Conservation (phyloP, 352 stramenopile species). For the Phytophthora pistaciae region DNA sequence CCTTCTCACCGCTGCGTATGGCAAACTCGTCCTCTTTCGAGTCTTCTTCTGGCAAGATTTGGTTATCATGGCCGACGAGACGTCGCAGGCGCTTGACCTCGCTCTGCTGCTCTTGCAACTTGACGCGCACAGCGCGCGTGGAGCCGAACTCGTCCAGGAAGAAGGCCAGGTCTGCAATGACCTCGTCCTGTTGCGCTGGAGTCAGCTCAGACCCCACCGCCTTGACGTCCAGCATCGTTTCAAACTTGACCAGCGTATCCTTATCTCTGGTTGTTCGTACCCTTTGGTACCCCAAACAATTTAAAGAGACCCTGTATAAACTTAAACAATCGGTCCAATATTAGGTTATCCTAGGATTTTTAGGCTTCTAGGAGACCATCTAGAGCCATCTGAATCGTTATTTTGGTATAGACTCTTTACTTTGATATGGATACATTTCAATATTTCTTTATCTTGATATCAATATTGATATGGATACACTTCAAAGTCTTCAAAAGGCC, state of each 20-base stretch:
- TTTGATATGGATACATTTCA: no score
- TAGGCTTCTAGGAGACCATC: no score
- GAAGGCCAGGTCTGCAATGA: constrained; percentile 10
- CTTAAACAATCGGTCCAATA: no score
- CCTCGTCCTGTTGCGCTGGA: constrained; percentile 11
- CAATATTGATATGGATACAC: background rate
- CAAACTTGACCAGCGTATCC: background rate
- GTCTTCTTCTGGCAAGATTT: constrained; percentile 1
- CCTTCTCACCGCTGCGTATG: background rate
- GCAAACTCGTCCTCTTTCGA: background rate
- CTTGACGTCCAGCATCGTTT: constrained; percentile 8
- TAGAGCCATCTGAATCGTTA: no score
- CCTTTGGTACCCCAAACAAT: no score
- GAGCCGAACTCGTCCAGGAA: constrained; percentile 29
- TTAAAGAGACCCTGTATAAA: no score
- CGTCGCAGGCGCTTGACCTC: constrained; percentile 13
- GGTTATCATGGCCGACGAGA: background rate
- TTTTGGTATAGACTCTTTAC: no score
- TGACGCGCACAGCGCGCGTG: constrained; percentile 18
- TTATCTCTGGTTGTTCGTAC: no score
- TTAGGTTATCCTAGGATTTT: no score
- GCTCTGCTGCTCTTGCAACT: constrained; percentile 17
- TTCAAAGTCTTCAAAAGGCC: background rate
- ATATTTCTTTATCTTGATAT: background rate
- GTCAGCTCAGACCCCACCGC: constrained; percentile 6